These are phyloP conservation scores for Trichoderma simmonsii DNA, from an alignment of 2,329 filamentous ascomycete species.

Conservation along the genomic window DNA sequence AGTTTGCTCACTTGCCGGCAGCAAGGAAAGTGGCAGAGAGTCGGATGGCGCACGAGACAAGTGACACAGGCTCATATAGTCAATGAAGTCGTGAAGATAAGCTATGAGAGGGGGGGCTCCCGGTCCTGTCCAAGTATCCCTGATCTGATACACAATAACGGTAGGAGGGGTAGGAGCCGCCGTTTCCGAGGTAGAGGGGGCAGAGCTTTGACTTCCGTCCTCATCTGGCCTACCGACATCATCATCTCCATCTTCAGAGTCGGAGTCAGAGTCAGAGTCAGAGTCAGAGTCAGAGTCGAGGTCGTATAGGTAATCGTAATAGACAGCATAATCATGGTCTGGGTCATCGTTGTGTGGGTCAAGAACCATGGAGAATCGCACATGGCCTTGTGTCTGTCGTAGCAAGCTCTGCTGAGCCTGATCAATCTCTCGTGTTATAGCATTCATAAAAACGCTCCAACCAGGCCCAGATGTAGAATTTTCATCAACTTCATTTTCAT, in stretches of 20 bases:
- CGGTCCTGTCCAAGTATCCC: neutral
- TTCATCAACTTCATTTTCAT: neutral
- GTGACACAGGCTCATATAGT: neutral
- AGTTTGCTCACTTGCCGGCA: slow-evolving; percentile 32
- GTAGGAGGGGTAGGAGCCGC: neutral
- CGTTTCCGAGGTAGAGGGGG: neutral
- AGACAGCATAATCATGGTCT: slow-evolving; percentile 1
- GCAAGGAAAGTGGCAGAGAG: slow-evolving; percentile 29
- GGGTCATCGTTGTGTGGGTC: neutral
- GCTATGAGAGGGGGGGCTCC: neutral
- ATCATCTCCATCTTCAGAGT: neutral
- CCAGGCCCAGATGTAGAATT: neutral
- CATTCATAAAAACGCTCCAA: neutral
- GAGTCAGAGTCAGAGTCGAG: neutral
- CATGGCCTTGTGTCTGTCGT: neutral
- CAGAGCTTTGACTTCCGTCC: neutral
- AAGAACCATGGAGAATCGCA: neutral
- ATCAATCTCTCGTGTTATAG: neutral
- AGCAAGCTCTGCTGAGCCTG: neutral
- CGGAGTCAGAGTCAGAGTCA: neutral
- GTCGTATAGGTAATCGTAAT: neutral
- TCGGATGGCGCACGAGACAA: neutral
- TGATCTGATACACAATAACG: neutral
- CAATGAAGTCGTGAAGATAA: neutral
- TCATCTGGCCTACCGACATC: neutral